These are phyloP conservation scores for Mycena latifolia DNA, from an alignment of 768 basidiomycete species.

Conservation along the genomic window DNA sequence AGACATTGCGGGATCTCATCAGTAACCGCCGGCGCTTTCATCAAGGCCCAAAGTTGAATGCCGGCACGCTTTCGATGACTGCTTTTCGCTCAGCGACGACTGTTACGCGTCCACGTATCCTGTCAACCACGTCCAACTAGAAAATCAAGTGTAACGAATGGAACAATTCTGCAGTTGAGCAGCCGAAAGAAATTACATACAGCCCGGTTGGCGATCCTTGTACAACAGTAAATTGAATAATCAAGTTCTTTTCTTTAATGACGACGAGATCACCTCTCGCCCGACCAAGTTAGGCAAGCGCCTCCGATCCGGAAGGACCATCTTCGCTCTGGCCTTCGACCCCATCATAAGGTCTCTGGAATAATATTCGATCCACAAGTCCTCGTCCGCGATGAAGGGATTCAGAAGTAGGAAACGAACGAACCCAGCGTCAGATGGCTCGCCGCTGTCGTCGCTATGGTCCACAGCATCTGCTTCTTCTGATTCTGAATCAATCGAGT, in stretches of 20 bases:
- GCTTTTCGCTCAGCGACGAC: too few relatives aligned
- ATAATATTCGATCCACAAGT: constrained; percentile 59
- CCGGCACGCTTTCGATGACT: too few relatives aligned
- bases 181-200: too few relatives aligned
- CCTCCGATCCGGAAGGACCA: constrained; percentile 62
- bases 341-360: constrained; percentile 59
- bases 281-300: constrained; percentile 53
- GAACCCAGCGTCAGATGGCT: constrained; percentile 15
- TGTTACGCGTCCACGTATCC: too few relatives aligned
- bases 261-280: constrained; percentile 12
- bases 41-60: too few relatives aligned
- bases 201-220: too few relatives aligned
- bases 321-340: constrained; percentile 49
- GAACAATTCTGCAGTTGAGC: too few relatives aligned
- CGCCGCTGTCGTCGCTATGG: background rate
- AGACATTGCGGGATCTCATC: too few relatives aligned
- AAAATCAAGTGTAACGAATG: too few relatives aligned
- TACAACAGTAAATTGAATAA: too few relatives aligned
- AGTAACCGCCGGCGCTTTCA: too few relatives aligned
- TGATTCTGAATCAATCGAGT: background rate
- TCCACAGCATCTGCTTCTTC: background rate
- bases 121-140: too few relatives aligned
- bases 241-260: background rate
- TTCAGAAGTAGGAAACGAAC: constrained; percentile 23
- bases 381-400: constrained; percentile 38